Evolutionary conservation across 768 basidiomycete genomes (phyloP).

Genomic region (Gymnopilus junonius): DNA sequence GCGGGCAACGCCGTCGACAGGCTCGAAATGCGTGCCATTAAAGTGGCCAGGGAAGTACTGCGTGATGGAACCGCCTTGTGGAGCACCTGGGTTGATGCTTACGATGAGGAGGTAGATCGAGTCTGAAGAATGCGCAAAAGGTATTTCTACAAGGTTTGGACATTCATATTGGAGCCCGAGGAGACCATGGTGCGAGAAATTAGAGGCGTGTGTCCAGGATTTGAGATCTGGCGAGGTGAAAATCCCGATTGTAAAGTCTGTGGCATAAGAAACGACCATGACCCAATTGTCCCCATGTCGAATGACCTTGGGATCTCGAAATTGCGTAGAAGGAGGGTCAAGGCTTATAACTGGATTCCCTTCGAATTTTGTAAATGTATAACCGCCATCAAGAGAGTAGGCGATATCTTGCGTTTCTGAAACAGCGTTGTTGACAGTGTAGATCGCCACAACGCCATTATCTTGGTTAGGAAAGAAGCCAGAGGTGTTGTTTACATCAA

Average conservation of each 20-base stretch:
- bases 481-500: neutral
- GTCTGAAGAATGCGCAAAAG: neutral
- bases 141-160: neutral
- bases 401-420: conserved; percentile 1
- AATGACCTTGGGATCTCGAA: conserved; percentile 1
- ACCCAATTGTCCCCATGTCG: neutral
- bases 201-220: neutral
- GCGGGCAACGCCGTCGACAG: neutral
- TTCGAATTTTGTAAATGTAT: neutral
- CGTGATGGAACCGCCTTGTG: conserved; percentile 3
- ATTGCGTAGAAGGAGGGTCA: conserved; percentile 3
- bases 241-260: neutral
- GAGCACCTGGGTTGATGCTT: conserved; percentile 3
- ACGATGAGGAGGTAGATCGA: neutral
- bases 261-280: neutral
- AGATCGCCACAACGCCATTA: neutral
- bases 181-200: neutral
- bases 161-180: conserved; percentile 1
- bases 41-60: conserved; percentile 1
- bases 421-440: neutral
- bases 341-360: neutral
- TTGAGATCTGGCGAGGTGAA: neutral
- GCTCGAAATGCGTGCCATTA: neutral
- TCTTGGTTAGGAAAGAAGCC: neutral
- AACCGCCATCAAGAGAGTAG: neutral